A percentile compares a stretch with the other conserved stretches of the same genome.
phyloP scores from a whole-genome alignment of 257 asterid genomes.

The Scutellaria minor region DNA sequence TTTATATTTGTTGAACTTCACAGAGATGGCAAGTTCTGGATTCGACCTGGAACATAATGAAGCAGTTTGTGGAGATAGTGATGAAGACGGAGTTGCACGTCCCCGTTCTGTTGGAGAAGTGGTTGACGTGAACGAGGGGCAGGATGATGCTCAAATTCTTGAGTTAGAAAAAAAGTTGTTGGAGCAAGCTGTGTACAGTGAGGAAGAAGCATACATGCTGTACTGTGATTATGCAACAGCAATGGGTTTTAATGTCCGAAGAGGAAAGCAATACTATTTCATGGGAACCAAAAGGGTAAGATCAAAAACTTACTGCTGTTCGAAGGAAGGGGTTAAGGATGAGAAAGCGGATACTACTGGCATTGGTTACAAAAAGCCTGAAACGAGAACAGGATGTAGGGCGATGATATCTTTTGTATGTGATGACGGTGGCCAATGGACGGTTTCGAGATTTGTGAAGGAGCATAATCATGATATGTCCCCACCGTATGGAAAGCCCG shows the following conservation, averaged over 20 bases:
- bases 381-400: slow-evolving; percentile 74
- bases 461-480: slow-evolving; percentile 82
- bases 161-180: slow-evolving; percentile 53
- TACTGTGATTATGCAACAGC: slow-evolving; percentile 75
- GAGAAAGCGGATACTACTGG: slow-evolving; percentile 47
- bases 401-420: slow-evolving; percentile 71
- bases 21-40: slow-evolving; percentile 49
- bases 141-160: slow-evolving; percentile 42
- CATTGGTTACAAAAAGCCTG: slow-evolving; percentile 56
- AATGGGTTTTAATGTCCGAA: slow-evolving; percentile 69
- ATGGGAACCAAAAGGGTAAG: slow-evolving; percentile 66
- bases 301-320: slow-evolving; percentile 69
- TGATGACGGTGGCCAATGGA: slow-evolving; percentile 64
- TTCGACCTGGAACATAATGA: slow-evolving; percentile 44
- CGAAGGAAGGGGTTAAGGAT: slow-evolving; percentile 72
- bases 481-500: slow-evolving; percentile 58
- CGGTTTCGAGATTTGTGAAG: slow-evolving; percentile 62
- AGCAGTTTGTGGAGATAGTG: slow-evolving; percentile 49
- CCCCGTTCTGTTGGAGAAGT: slow-evolving; percentile 58
- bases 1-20: slow-evolving; percentile 14
- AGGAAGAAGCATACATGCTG: slow-evolving; percentile 75
- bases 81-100: slow-evolving; percentile 50
- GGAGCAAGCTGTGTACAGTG: slow-evolving; percentile 61
- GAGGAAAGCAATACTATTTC: slow-evolving; percentile 75
- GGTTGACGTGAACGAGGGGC: slow-evolving; percentile 59